A percentile compares a stretch with the other conserved stretches of the same genome.
Conservation (phyloP, 306 rosid species). For the Casuarina equisetifolia region DNA sequence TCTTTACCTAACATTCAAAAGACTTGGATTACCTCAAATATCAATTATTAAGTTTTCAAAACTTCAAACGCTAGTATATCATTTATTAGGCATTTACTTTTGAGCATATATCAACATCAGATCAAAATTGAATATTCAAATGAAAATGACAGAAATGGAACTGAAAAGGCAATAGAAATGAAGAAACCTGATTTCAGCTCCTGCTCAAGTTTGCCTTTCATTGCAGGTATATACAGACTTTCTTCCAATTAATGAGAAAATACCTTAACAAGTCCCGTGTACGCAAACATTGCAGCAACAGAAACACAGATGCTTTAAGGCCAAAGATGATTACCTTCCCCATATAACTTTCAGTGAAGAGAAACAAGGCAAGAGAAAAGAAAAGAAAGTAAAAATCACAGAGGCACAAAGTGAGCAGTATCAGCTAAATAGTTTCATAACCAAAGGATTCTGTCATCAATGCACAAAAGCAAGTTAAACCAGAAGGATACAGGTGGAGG, state of each 20-base stretch:
- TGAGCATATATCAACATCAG: background rate
- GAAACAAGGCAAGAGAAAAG: no score
- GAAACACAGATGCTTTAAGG: no score
- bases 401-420: background rate
- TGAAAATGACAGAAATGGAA: background rate
- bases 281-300: background rate
- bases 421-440: background rate
- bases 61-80: background rate
- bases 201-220: background rate
- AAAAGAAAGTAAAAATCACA: no score
- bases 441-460: background rate
- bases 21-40: no score
- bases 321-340: no score
- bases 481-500: background rate
- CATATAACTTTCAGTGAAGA: no score
- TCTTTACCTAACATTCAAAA: no score
- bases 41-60: no score
- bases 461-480: background rate
- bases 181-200: background rate
- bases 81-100: background rate
- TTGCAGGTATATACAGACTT: background rate
- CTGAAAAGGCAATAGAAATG: background rate
- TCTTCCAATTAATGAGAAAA: background rate
- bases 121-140: background rate
- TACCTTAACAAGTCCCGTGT: no score